A percentile compares a stretch with the other conserved stretches of the same genome.
Conservation (phyloP, 768 basidiomycete genomes). For the Rickenella mellea region DNA sequence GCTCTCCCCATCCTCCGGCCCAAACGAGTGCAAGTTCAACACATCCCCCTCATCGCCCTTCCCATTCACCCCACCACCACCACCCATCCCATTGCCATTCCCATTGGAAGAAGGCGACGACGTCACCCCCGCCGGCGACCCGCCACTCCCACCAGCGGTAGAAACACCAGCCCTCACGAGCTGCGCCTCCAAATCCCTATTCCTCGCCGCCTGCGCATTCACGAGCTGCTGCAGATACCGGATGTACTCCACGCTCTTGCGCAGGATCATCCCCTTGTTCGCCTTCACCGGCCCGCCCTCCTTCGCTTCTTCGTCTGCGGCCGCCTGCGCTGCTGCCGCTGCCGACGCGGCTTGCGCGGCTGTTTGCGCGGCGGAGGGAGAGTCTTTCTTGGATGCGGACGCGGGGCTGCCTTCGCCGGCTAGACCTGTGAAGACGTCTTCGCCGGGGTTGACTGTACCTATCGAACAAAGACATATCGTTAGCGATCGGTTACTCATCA, state of each 20-base stretch:
- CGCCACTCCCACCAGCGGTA: background rate
- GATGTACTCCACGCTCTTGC: constrained; percentile 75
- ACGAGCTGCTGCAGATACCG: constrained; percentile 83
- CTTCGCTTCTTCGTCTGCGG: constrained; percentile 13
- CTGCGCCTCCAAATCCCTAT: constrained; percentile 70
- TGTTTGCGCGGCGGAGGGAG: constrained; percentile 2
- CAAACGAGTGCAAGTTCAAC: constrained; percentile 14
- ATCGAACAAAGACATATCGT: too few relatives aligned
- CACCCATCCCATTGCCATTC: background rate
- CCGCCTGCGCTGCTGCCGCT: background rate
- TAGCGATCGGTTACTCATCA: too few relatives aligned
- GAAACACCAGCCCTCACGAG: constrained; percentile 31
- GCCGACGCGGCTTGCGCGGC: background rate
- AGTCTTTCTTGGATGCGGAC: too few relatives aligned
- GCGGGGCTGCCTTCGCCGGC: too few relatives aligned
- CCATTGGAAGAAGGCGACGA: background rate
- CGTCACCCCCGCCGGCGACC: constrained; percentile 6
- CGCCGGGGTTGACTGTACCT: too few relatives aligned
- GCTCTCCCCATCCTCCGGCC: constrained; percentile 11
- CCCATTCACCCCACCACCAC: background rate
- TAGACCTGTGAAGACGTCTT: too few relatives aligned
- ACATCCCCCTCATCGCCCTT: constrained; percentile 12
- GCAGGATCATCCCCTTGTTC: constrained; percentile 89
- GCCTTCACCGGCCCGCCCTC: constrained; percentile 61
- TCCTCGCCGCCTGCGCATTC: constrained; percentile 65